Conservation (phyloP, 2,329 filamentous ascomycete species). For the Neonectria ditissima region DNA sequence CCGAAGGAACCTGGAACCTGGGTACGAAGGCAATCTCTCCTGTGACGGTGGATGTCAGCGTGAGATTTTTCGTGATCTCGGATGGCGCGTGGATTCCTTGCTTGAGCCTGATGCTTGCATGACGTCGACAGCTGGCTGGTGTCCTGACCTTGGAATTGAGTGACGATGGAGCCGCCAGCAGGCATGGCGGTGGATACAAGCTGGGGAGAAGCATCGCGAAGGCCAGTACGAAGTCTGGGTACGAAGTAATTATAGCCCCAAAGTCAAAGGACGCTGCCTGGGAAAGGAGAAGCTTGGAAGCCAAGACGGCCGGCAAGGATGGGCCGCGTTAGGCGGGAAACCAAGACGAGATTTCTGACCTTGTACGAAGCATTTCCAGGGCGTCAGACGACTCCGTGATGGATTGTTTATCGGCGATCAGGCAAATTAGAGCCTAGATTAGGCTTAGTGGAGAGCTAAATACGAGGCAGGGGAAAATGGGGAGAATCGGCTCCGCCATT, state of each 20-base stretch:
- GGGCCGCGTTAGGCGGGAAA: neutral
- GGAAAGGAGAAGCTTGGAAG: constrained; percentile 3
- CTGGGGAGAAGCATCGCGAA: no score
- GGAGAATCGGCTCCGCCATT: constrained; percentile 32
- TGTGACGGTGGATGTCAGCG: neutral
- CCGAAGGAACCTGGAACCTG: neutral
- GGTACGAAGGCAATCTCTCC: constrained; percentile 19
- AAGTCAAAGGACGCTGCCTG: neutral
- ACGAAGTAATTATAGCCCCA: neutral
- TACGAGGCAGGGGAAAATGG: constrained; percentile 40
- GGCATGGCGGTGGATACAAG: constrained; percentile 9
- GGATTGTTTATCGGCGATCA: constrained; percentile 34
- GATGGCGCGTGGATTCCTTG: constrained; percentile 3
- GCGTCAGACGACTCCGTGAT: constrained; percentile 4
- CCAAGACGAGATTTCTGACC: constrained; percentile 20
- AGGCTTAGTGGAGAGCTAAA: constrained; percentile 27
- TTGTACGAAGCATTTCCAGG: no score
- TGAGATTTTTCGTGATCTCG: constrained; percentile 5
- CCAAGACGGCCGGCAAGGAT: constrained; percentile 7
- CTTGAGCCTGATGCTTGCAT: neutral
- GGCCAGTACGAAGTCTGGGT: neutral
- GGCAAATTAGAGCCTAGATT: constrained; percentile 37
- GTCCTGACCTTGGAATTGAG: constrained; percentile 1
- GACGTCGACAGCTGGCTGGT: neutral
- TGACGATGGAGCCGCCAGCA: constrained; percentile 8